Conservation (phyloP, 2,329 filamentous ascomycete species). For the Ustulina deusta region DNA sequence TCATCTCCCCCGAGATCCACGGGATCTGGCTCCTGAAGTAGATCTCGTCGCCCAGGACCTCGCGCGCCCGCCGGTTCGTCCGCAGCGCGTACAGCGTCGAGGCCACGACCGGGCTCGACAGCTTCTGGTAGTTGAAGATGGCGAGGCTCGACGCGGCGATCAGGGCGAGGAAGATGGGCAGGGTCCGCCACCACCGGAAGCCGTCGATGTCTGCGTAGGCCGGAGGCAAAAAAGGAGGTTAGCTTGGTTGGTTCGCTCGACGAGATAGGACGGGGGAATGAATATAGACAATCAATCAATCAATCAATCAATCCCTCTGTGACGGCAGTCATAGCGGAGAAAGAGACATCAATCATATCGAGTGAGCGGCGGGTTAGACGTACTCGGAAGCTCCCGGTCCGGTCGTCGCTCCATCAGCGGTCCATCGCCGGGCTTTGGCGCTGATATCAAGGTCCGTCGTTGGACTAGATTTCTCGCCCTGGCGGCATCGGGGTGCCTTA, state of each 20-base stretch:
- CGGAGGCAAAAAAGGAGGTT: background rate
- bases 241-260: constrained; percentile 6
- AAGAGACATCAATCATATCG: too few species aligned
- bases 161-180: constrained; percentile 83
- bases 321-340: background rate
- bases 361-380: too few species aligned
- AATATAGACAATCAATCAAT: background rate
- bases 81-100: constrained; percentile 93
- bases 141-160: constrained; percentile 79
- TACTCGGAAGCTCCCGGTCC: constrained; percentile 75
- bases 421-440: constrained; percentile 70
- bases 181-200: constrained; percentile 75
- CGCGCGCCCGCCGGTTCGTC: constrained; percentile 79
- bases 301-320: too few species aligned
- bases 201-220: constrained; percentile 55
- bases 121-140: constrained; percentile 99
- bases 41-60: constrained; percentile 85
- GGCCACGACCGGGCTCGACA: constrained; percentile 85
- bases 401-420: constrained; percentile 73
- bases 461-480: constrained; percentile 39
- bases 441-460: constrained; percentile 63
- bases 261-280: background rate
- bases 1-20: constrained; percentile 88
- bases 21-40: constrained; percentile 83
- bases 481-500: constrained; percentile 40